Evolutionary conservation across 257 asterid species (phyloP).

Genomic region (Penstemon eatonii): DNA sequence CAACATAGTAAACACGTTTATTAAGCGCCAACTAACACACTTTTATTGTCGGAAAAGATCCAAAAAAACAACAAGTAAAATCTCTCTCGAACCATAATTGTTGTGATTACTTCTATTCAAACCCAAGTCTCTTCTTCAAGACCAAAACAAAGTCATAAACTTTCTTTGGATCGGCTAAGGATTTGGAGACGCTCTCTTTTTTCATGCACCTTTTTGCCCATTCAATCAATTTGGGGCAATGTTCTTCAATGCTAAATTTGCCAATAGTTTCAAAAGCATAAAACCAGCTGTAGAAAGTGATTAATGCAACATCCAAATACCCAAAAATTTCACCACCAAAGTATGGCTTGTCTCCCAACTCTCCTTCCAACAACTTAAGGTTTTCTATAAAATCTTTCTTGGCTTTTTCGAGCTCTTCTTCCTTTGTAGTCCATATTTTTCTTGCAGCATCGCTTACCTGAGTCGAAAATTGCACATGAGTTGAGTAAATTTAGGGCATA

Average conservation of each 20-base stretch:
- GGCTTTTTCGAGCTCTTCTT: conserved; percentile 36
- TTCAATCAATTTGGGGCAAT: conserved; percentile 34
- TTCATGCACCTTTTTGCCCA: conserved; percentile 46
- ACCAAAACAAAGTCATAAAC: conserved; percentile 29
- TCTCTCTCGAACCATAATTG: too few relatives aligned
- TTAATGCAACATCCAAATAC: conserved; percentile 34
- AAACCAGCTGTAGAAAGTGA: conserved; percentile 35
- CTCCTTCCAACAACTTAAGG: conserved; percentile 40
- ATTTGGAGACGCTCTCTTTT: conserved; percentile 39
- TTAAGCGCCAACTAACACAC: too few relatives aligned
- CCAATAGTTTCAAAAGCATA: conserved; percentile 34
- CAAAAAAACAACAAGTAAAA: too few relatives aligned
- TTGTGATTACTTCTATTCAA: not conserved
- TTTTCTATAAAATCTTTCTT: conserved; percentile 29
- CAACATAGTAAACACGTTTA: too few relatives aligned
- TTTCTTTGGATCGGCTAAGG: conserved; percentile 36
- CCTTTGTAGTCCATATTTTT: conserved; percentile 33
- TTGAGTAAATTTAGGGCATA: not conserved
- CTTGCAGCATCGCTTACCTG: conserved; percentile 2
- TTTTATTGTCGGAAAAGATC: too few relatives aligned
- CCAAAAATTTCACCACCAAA: conserved; percentile 57
- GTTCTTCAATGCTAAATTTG: conserved; percentile 32
- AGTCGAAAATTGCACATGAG: not conserved
- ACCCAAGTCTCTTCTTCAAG: conserved; percentile 24
- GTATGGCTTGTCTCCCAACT: conserved; percentile 42